Evolutionary conservation across 768 basidiomycete genomes (phyloP).

Genomic region (Tylopilus cervinicoccineus): DNA sequence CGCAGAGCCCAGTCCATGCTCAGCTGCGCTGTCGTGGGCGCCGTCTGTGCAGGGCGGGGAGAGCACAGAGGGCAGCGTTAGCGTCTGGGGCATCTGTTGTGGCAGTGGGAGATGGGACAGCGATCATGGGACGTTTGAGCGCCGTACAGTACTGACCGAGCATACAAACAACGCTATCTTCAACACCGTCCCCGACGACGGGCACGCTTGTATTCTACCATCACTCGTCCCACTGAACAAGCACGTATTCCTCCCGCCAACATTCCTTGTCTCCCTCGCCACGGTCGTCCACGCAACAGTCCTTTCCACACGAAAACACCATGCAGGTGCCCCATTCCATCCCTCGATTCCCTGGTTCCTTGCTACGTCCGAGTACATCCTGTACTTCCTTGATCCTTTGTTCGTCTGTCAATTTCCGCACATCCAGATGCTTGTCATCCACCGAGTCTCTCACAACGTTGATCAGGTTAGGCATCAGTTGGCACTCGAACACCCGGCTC

Average conservation of each 20-base stretch:
- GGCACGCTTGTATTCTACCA: neutral
- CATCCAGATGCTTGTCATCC: conserved; percentile 19
- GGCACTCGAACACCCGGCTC: conserved; percentile 81
- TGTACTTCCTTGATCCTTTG: conserved; percentile 64
- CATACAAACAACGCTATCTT: conserved; percentile 25
- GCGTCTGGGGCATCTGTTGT: conserved; percentile 24
- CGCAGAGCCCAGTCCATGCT: conserved; percentile 11
- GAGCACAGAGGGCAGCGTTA: conserved; percentile 20
- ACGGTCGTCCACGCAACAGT: conserved; percentile 57
- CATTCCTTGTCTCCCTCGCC: conserved; percentile 37
- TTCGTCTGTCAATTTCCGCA: conserved; percentile 52
- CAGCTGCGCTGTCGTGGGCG: conserved; percentile 19
- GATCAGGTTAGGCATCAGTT: conserved; percentile 93
- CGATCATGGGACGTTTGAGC: conserved; percentile 25
- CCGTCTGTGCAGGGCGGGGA: conserved; percentile 6
- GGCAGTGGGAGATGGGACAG: conserved; percentile 11
- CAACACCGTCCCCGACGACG: conserved; percentile 1
- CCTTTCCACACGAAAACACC: conserved; percentile 81
- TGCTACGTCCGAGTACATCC: conserved; percentile 45
- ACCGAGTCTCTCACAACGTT: conserved; percentile 52
- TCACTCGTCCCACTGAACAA: conserved; percentile 74
- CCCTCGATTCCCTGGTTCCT: conserved; percentile 45
- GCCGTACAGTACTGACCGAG: conserved; percentile 5
- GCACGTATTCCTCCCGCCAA: conserved; percentile 75
- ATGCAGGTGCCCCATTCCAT: conserved; percentile 97